Conservation (phyloP, 2,329 filamentous ascomycete species). For the Colletotrichum kahawae region DNA sequence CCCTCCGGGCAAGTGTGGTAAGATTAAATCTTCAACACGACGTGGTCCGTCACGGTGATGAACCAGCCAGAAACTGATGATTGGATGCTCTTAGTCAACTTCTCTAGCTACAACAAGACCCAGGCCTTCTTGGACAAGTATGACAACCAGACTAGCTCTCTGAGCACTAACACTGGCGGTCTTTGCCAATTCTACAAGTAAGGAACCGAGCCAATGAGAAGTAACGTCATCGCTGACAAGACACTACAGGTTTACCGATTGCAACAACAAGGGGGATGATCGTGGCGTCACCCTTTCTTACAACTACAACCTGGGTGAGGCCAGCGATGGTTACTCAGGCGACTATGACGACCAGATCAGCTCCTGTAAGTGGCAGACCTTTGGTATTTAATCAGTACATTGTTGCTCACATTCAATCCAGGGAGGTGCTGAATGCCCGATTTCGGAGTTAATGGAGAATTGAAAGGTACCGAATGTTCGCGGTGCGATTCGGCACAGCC, state of each 20-base stretch:
- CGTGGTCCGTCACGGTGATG: background rate
- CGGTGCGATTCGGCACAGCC: background rate
- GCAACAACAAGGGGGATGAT: constrained; percentile 15
- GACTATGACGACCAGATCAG: constrained; percentile 19
- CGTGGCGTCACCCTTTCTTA: constrained; percentile 3
- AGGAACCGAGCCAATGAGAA: background rate
- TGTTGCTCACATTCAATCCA: background rate
- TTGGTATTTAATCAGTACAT: background rate
- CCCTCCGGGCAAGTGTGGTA: constrained; percentile 10
- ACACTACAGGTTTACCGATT: background rate
- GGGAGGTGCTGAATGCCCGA: constrained; percentile 9
- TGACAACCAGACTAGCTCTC: constrained; percentile 8
- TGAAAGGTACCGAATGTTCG: background rate
- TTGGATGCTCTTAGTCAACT: background rate
- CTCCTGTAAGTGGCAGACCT: constrained; percentile 5
- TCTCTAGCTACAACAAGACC: constrained; percentile 1
- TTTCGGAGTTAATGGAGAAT: background rate
- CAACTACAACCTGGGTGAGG: constrained; percentile 8
- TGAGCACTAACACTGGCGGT: constrained; percentile 15
- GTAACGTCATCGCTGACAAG: background rate
- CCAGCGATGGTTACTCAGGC: background rate
- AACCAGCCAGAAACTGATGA: background rate
- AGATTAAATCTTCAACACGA: background rate
- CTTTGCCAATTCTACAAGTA: constrained; percentile 18
- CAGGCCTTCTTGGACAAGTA: constrained; percentile 7